These are phyloP conservation scores for Escovopsis sp. DNA, from an alignment of 2,329 filamentous ascomycete genomes.

Conservation along the genomic window DNA sequence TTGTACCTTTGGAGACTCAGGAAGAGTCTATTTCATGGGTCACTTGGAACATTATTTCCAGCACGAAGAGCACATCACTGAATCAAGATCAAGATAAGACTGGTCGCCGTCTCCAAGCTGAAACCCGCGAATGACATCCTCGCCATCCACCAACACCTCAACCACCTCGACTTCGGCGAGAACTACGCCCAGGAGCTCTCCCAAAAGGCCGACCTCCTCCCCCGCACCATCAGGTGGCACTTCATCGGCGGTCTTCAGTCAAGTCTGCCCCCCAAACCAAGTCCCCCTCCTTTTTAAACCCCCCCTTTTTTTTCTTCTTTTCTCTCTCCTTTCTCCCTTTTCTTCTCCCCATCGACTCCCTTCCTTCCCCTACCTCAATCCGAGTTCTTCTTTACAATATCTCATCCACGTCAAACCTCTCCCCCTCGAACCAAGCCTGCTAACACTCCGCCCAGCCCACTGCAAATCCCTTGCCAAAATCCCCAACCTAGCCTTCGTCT, in stretches of 20 bases:
- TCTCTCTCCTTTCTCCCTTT: too few species aligned
- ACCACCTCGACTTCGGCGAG: conserved; percentile 72
- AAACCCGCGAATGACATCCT: conserved; percentile 88
- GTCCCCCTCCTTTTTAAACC: background rate
- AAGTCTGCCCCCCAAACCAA: conserved; percentile 19
- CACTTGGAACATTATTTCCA: conserved; percentile 1
- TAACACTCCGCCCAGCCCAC: conserved; percentile 64
- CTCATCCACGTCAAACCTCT: background rate
- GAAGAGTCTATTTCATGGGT: conserved; percentile 3
- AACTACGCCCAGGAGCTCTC: conserved; percentile 87
- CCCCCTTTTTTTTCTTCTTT: conserved; percentile 2
- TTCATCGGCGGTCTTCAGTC: conserved; percentile 92
- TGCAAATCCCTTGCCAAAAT: conserved; percentile 77
- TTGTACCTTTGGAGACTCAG: background rate
- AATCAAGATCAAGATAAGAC: conserved; percentile 55
- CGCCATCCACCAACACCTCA: conserved; percentile 51
- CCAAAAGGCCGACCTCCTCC: conserved; percentile 72
- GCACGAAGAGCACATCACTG: background rate
- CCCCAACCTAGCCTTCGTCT: conserved; percentile 80
- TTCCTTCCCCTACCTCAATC: background rate
- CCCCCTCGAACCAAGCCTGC: background rate
- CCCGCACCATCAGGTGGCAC: conserved; percentile 71
- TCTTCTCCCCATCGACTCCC: too few species aligned
- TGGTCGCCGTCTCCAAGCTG: conserved; percentile 91
- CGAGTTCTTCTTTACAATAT: background rate